Conservation (phyloP, 2,329 filamentous ascomycete genomes). For the Botrytis cinerea region DNA sequence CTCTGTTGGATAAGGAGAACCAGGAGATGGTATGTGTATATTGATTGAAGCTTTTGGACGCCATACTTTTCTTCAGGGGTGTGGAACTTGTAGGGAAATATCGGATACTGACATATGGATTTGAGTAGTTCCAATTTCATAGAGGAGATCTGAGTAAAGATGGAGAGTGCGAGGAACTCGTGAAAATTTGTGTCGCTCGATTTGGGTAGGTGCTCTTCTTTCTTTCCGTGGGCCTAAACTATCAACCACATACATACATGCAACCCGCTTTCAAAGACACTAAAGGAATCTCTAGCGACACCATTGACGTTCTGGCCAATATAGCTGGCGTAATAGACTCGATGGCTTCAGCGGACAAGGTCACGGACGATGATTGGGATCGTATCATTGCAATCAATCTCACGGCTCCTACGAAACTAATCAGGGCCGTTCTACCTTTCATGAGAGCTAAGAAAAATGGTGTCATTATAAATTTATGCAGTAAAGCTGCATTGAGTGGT, state of each 20-base stretch:
- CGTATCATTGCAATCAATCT: conserved; percentile 47
- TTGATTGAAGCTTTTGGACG: neutral
- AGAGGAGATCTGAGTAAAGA: conserved; percentile 39
- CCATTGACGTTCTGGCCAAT: conserved; percentile 49
- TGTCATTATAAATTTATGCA: conserved; percentile 47
- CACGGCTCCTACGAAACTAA: conserved; percentile 48
- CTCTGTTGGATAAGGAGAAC: conserved; percentile 29
- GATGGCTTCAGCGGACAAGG: conserved; percentile 45
- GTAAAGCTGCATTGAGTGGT: conserved; percentile 44
- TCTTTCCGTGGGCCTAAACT: neutral
- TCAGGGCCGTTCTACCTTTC: conserved; percentile 47
- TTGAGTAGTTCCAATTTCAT: conserved; percentile 42
- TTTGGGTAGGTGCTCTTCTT: conserved; percentile 33
- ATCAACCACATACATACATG: neutral
- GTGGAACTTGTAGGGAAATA: neutral
- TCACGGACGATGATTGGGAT: conserved; percentile 46
- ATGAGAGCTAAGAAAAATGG: conserved; percentile 47
- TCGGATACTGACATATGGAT: neutral
- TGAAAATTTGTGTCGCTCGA: conserved; percentile 40
- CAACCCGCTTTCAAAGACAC: neutral
- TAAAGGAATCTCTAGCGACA: conserved; percentile 27
- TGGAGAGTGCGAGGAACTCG: conserved; percentile 42
- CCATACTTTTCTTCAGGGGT: neutral
- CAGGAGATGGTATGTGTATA: conserved; percentile 23
- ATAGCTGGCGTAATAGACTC: conserved; percentile 49